Percentiles rank a stretch among this genome's conserved stretches.
Conservation (phyloP, 495 filamentous ascomycete species). For the Penicillium egyptiacum region DNA sequence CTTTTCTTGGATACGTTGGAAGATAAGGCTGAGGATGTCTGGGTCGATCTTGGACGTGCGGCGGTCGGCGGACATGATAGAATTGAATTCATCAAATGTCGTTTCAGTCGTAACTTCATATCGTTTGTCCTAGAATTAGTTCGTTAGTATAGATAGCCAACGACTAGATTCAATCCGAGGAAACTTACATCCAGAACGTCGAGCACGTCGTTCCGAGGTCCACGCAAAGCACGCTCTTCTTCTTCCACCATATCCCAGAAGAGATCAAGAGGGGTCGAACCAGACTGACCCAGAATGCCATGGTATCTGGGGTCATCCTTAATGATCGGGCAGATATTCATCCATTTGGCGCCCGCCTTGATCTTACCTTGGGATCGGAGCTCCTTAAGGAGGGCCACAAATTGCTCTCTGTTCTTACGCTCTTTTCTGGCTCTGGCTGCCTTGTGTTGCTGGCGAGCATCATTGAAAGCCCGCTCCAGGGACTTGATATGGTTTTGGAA, state of each 20-base stretch:
- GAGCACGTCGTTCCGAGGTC: constrained; percentile 77
- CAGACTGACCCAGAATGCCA: constrained; percentile 80
- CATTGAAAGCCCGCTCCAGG: constrained; percentile 86
- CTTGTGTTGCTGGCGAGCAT: constrained; percentile 83
- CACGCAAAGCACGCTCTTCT: constrained; percentile 80
- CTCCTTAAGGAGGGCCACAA: constrained; percentile 69
- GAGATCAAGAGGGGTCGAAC: constrained; percentile 88
- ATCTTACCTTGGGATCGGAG: constrained; percentile 76
- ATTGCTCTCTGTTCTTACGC: constrained; percentile 80
- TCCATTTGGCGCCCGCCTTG: constrained; percentile 90
- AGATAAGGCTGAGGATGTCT: constrained; percentile 73
- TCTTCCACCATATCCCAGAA: constrained; percentile 98
- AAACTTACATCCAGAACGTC: constrained; percentile 84
- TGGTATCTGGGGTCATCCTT: constrained; percentile 80
- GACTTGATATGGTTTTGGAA: constrained; percentile 95
- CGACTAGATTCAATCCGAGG: neutral
- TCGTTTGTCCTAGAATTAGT: constrained; percentile 68
- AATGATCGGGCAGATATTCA: constrained; percentile 72
- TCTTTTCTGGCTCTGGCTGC: constrained; percentile 75
- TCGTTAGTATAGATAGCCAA: constrained; percentile 19
- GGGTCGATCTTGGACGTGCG: constrained; percentile 80
- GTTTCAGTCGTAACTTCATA: constrained; percentile 87
- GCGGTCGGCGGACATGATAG: constrained; percentile 74
- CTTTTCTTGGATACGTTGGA: constrained; percentile 83
- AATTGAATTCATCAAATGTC: constrained; percentile 80